These are phyloP conservation scores for Rhododendron simsii DNA, from an alignment of 148 eudicot species.

Conservation along the genomic window DNA sequence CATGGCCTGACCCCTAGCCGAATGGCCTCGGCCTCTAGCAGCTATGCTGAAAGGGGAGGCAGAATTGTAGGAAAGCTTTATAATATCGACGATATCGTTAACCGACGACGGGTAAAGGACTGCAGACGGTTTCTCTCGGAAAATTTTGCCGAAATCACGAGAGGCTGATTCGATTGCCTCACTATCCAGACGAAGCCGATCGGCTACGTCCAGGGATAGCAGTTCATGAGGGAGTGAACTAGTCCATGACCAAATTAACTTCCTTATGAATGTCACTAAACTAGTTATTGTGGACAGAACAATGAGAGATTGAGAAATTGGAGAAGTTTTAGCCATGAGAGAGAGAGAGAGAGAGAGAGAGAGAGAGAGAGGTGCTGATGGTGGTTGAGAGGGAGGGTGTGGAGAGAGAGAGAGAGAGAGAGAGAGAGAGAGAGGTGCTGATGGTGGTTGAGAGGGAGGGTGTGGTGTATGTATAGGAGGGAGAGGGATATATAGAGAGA, in stretches of 20 bases:
- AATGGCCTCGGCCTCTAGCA: conserved; percentile 75
- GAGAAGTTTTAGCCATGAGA: conserved; percentile 28
- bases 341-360: conserved; percentile 2
- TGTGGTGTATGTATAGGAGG: not conserved
- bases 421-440: not conserved
- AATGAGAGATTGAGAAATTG: conserved; percentile 18
- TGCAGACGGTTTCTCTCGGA: conserved; percentile 36
- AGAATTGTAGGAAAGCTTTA: conserved; percentile 40
- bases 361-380: not conserved
- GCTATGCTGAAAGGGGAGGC: conserved; percentile 39
- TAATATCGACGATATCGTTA: conserved; percentile 42
- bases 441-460: not conserved
- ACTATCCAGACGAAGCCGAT: conserved; percentile 23
- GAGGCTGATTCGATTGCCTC: conserved; percentile 40
- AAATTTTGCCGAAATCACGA: conserved; percentile 53
- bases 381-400: too few species aligned
- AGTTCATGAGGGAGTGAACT: conserved; percentile 30
- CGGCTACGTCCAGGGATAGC: conserved; percentile 24
- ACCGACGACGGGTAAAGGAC: conserved; percentile 54
- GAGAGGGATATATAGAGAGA: not conserved
- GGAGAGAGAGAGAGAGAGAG: not conserved
- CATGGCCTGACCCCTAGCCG: conserved; percentile 81
- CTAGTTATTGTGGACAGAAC: conserved; percentile 26
- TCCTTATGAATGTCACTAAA: conserved; percentile 24
- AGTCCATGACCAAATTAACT: conserved; percentile 25